Base-by-base conservation (phyloP, 345 rosid genomes). In the Populus euphratica region DNA sequence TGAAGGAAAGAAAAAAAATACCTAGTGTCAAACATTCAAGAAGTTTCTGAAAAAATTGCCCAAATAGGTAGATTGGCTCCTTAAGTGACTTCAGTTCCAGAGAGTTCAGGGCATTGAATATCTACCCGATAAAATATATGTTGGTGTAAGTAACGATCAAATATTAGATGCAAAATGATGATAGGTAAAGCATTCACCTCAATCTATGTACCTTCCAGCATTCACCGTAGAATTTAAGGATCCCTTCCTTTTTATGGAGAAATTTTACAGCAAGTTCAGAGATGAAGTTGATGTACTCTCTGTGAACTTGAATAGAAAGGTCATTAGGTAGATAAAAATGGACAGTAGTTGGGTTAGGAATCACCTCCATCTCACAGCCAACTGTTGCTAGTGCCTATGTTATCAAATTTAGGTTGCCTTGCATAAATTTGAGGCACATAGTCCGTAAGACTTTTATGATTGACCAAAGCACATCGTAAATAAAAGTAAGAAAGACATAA, bases 271-370 rank as follows among this genome's bases (percentile, higher is more conserved):
- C 88, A 74, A 96, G 88, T 38, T 93, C 97, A 54, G 77, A 25
- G 70, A 93, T 73, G 76, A 93, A 96, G 38, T 92, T 92, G 56
- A 50, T 67, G 73, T 91, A 93, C 69, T 90, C 97, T 84, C 85
- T 87, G 89, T 92, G 96, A 73, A 93, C 90, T 49, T 9, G 93
- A 77, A 93, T 88, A 50, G 94, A 93, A 65, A 96, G 93, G 78
- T 86, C 63, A 80, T 84, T 86, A 9, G 96, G 97, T 69, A 92
- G 92, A 86, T 93, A 98, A 88, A 90, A 96, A 92, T 96, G 96
- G 76, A 96, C 97, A 38, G 98, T 93, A 10, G 91, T 92, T 14
- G 95, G 99, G 84, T 96, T 97, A 70, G 97, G 98, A 83, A 96
- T 88, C 77, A 92, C 96, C 83, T 92, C 90, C 97, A 96, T 87